Evolutionary conservation across 2,329 filamentous ascomycete species (phyloP).

Genomic region (Periglandula ipomoeae): DNA sequence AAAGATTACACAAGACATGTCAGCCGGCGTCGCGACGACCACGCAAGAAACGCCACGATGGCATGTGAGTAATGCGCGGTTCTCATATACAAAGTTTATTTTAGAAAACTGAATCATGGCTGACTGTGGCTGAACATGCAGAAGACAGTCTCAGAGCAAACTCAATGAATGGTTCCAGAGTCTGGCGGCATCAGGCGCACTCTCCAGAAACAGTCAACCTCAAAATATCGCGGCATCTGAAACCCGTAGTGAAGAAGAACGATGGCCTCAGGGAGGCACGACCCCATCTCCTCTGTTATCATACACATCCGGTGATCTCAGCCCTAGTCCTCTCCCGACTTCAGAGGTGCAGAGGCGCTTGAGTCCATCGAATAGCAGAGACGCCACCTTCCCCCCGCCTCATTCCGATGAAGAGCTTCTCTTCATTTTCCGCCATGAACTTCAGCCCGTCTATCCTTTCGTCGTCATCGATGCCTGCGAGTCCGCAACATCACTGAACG

Average conservation of each 20-base stretch:
- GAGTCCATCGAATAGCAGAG: neutral
- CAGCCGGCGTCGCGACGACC: neutral
- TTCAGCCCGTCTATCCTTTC: neutral
- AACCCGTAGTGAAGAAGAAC: too few species aligned
- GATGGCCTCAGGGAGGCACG: too few species aligned
- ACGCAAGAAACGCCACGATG: neutral
- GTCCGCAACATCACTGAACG: neutral
- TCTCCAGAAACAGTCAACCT: too few species aligned
- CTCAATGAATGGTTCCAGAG: neutral
- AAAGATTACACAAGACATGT: neutral
- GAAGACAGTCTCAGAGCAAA: neutral
- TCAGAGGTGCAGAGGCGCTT: neutral
- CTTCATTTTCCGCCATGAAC: neutral
- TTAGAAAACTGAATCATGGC: too few species aligned
- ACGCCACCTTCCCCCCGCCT: neutral
- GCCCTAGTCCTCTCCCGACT: neutral
- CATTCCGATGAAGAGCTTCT: neutral
- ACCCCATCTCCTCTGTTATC: too few species aligned
- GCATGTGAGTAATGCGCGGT: neutral
- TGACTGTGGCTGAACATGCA: neutral
- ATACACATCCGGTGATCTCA: neutral
- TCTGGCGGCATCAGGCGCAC: neutral
- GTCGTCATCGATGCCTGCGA: neutral
- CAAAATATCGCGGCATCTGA: too few species aligned
- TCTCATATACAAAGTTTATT: too few species aligned